Percentiles rank a stretch among this genome's conserved stretches.
phyloP scores from a whole-genome alignment of 306 rosid species.

The Crotalaria pallida region DNA sequence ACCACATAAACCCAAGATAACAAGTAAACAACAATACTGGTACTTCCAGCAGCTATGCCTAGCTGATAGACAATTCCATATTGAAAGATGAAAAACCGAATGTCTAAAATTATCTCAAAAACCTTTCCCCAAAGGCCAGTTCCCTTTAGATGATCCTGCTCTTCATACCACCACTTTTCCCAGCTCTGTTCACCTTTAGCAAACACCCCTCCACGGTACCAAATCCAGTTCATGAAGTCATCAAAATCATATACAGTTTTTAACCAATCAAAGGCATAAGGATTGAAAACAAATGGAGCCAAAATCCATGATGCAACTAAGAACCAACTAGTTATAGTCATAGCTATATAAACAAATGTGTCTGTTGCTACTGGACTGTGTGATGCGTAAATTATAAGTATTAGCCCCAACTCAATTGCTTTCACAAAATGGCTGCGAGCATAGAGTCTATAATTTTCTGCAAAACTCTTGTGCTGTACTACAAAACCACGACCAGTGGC shows the following conservation, averaged over 20 bases:
- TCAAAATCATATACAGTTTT: conserved; percentile 77
- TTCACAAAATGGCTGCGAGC: conserved; percentile 92
- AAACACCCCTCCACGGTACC: conserved; percentile 67
- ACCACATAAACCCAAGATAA: conserved; percentile 77
- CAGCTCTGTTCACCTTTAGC: conserved; percentile 92
- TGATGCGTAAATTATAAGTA: conserved; percentile 60
- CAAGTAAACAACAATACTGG: conserved; percentile 61
- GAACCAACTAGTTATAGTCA: conserved; percentile 86
- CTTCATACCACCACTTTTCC: conserved; percentile 97
- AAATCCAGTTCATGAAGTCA: conserved; percentile 80
- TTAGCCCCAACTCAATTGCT: conserved; percentile 79
- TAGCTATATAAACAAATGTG: conserved; percentile 66
- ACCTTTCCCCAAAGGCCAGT: conserved; percentile 80
- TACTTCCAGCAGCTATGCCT: conserved; percentile 59
- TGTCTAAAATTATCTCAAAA: conserved; percentile 67
- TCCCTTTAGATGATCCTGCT: conserved; percentile 70
- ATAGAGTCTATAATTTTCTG: conserved; percentile 81
- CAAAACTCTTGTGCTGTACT: conserved; percentile 80
- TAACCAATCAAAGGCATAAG: conserved; percentile 91
- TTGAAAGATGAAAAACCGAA: conserved; percentile 80
- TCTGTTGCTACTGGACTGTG: conserved; percentile 51
- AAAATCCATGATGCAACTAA: conserved; percentile 70
- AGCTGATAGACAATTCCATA: conserved; percentile 75
- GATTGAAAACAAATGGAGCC: conserved; percentile 84
- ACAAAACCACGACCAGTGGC: conserved; percentile 96